Conservation (phyloP, 768 basidiomycete species). For the Lactifluus volemus region DNA sequence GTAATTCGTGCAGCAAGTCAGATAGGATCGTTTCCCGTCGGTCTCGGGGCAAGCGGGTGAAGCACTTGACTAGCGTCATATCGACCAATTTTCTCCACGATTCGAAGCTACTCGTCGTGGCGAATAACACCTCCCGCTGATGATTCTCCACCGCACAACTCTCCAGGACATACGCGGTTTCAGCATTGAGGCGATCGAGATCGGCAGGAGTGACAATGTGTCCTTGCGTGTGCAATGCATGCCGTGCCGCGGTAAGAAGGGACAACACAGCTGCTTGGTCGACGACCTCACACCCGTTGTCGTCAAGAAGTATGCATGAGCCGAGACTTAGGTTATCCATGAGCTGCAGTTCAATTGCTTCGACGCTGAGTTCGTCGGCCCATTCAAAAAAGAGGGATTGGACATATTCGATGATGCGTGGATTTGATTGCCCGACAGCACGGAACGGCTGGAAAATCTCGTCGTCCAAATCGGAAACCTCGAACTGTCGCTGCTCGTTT, state of each 20-base stretch:
- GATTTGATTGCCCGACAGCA: conserved; percentile 73
- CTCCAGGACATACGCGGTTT: conserved; percentile 69
- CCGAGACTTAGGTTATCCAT: conserved; percentile 58
- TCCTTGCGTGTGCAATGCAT: conserved; percentile 58
- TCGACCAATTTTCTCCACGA: conserved; percentile 84
- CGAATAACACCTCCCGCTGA: conserved; percentile 67
- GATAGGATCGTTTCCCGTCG: conserved; percentile 84
- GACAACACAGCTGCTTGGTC: conserved; percentile 65
- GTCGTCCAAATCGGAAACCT: conserved; percentile 38
- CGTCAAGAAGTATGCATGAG: conserved; percentile 58
- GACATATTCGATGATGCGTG: conserved; percentile 81
- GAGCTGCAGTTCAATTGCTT: conserved; percentile 53
- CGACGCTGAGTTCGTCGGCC: conserved; percentile 62
- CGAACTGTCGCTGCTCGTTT: conserved; percentile 39
- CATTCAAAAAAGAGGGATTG: conserved; percentile 85
- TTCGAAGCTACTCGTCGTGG: conserved; percentile 61
- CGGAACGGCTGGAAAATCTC: conserved; percentile 50
- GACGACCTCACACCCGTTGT: conserved; percentile 73
- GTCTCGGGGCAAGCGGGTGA: conserved; percentile 72
- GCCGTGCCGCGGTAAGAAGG: conserved; percentile 53
- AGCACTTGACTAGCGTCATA: conserved; percentile 79
- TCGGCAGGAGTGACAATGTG: conserved; percentile 53
- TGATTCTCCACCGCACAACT: conserved; percentile 86
- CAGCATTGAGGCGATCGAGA: conserved; percentile 54
- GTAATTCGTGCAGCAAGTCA: conserved; percentile 79